Conservation (phyloP, 2,329 filamentous ascomycete species). For the Talaromyces sp. region DNA sequence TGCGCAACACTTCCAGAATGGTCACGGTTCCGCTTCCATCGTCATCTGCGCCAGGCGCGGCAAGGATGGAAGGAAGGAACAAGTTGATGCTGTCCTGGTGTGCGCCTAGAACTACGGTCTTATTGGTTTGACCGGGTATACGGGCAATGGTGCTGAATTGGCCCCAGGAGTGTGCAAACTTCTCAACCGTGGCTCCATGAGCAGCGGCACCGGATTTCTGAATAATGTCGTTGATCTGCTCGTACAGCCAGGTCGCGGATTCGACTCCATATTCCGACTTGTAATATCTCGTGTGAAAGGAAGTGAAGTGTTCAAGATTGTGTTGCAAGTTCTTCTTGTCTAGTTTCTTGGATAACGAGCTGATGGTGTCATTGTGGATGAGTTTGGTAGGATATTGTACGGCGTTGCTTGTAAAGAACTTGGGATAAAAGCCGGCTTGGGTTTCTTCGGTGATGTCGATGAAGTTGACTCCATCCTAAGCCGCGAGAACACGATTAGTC, state of each 20-base stretch:
- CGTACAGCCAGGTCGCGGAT: conserved; percentile 82
- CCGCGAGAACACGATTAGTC: background rate
- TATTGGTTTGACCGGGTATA: conserved; percentile 79
- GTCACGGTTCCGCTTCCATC: conserved; percentile 92
- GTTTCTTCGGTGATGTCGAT: conserved; percentile 81
- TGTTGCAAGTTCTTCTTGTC: conserved; percentile 71
- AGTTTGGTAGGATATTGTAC: conserved; percentile 66
- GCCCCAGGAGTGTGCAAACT: conserved; percentile 80
- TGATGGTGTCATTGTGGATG: conserved; percentile 62
- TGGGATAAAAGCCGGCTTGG: conserved; percentile 60
- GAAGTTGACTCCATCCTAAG: conserved; percentile 76
- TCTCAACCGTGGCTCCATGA: conserved; percentile 64
- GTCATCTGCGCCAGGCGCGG: conserved; percentile 91
- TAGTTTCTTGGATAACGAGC: conserved; percentile 64
- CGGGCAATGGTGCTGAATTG: conserved; percentile 89
- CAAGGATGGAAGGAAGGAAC: conserved; percentile 76
- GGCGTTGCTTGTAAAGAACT: conserved; percentile 36
- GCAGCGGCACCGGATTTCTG: conserved; percentile 66
- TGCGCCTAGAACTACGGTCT: conserved; percentile 82
- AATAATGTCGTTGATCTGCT: conserved; percentile 70
- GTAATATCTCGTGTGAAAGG: conserved; percentile 57
- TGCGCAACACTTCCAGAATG: conserved; percentile 84
- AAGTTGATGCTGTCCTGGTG: conserved; percentile 96
- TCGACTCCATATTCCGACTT: conserved; percentile 66
- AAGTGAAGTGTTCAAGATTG: conserved; percentile 69